Conservation (phyloP, 352 stramenopile species). For the Globisporangium apiculatum region DNA sequence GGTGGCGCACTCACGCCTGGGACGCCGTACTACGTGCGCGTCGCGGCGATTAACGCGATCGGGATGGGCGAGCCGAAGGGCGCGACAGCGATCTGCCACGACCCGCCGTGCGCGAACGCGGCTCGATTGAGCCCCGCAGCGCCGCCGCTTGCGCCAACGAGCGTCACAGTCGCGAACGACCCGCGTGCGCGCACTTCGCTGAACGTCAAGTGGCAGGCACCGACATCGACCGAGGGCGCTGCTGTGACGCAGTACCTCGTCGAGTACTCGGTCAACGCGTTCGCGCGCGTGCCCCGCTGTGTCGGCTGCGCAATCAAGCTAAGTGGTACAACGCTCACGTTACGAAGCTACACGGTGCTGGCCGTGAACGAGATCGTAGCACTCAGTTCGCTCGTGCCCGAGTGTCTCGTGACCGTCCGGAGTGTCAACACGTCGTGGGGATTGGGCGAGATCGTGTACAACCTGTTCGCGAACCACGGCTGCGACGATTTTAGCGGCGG, state of each 20-base stretch:
- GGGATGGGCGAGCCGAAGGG: slow-evolving; percentile 54
- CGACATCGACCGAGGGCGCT: slow-evolving; percentile 57
- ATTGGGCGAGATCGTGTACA: slow-evolving; percentile 29
- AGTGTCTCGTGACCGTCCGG: slow-evolving; percentile 47
- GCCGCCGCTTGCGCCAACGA: slow-evolving; percentile 57
- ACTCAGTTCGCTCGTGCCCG: slow-evolving; percentile 31
- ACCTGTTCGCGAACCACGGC: slow-evolving; percentile 37
- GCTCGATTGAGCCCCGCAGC: slow-evolving; percentile 44
- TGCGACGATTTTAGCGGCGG: slow-evolving; percentile 50
- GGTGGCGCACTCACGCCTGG: slow-evolving; percentile 74
- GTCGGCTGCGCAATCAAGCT: slow-evolving; percentile 40
- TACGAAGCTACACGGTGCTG: slow-evolving; percentile 27
- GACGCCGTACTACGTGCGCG: slow-evolving; percentile 83
- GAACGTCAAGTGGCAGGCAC: slow-evolving; percentile 81
- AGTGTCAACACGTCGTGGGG: slow-evolving; percentile 32
- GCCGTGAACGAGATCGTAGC: slow-evolving; percentile 29
- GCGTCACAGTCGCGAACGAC: slow-evolving; percentile 83
- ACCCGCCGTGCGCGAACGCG: slow-evolving; percentile 42
- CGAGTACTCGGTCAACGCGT: slow-evolving; percentile 74
- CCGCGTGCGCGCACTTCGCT: slow-evolving; percentile 64
- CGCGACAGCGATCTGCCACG: slow-evolving; percentile 40
- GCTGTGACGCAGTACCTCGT: slow-evolving; percentile 67
- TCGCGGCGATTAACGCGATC: slow-evolving; percentile 85
- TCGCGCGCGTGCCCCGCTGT: slow-evolving; percentile 34
- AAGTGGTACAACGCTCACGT: slow-evolving; percentile 23